Evolutionary conservation across 2,329 filamentous ascomycete species (phyloP).

Genomic region (Phialocephala sp.): DNA sequence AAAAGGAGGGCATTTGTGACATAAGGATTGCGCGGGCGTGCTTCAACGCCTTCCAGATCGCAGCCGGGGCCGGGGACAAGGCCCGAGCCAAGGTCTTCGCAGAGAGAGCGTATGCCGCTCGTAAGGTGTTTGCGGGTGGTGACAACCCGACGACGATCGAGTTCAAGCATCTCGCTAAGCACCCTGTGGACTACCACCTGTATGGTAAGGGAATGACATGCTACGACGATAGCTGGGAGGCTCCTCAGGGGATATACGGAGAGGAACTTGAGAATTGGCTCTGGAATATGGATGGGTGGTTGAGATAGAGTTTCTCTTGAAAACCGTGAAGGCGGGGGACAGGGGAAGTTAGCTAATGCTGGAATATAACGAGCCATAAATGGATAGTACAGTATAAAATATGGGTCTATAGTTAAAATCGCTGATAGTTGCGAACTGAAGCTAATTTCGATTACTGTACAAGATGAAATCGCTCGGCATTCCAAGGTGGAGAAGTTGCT

Average conservation of each 20-base stretch:
- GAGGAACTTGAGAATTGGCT: constrained; percentile 27
- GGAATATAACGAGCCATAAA: no score
- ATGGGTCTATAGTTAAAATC: no score
- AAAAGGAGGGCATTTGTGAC: constrained; percentile 35
- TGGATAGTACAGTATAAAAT: no score
- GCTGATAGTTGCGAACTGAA: no score
- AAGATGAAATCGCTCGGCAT: no score
- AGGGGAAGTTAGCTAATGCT: neutral
- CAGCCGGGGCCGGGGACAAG: constrained; percentile 42
- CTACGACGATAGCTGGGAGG: constrained; percentile 29
- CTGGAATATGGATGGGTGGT: constrained; percentile 1
- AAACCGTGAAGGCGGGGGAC: neutral
- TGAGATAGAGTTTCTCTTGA: constrained; percentile 3
- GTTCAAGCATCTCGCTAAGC: constrained; percentile 21
- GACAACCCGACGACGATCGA: constrained; percentile 28
- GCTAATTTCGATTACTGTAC: no score
- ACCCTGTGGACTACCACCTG: constrained; percentile 29
- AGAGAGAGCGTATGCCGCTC: constrained; percentile 30
- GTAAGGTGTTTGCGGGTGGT: constrained; percentile 17
- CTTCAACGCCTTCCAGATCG: constrained; percentile 39
- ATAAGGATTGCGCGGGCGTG: constrained; percentile 37
- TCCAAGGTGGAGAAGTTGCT: no score
- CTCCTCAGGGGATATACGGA: constrained; percentile 19
- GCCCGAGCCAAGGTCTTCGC: constrained; percentile 42
- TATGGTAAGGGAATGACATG: constrained; percentile 27